A percentile compares a stretch with the other conserved stretches of the same genome.
Evolutionary conservation across 2,329 filamentous ascomycete species (phyloP).

Genomic region (Herpotrichia juniperi): DNA sequence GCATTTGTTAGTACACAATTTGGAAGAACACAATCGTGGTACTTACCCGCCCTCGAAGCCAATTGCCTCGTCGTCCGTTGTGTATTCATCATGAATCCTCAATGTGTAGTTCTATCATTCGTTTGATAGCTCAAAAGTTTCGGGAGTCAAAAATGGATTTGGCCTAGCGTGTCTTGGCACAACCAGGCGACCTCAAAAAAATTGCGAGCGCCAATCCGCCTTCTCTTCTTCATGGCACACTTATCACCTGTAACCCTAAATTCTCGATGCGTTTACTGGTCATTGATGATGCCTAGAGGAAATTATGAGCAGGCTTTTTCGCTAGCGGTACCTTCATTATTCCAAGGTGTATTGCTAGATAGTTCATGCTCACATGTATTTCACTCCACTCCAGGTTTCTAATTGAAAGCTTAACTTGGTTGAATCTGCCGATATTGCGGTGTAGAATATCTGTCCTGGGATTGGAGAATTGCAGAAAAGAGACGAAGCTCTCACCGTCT

Average conservation of each 20-base stretch:
- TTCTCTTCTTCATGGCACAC: conserved; percentile 67
- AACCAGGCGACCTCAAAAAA: conserved; percentile 16
- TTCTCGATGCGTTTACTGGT: conserved; percentile 72
- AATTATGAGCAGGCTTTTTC: conserved; percentile 83
- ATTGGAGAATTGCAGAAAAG: too few species aligned
- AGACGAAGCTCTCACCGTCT: too few species aligned
- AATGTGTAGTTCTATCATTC: too few species aligned
- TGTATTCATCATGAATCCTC: too few species aligned
- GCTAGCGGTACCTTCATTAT: conserved; percentile 89
- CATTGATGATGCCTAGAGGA: conserved; percentile 89
- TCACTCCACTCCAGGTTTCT: too few species aligned
- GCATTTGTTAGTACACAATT: conserved; percentile 32
- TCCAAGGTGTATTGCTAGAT: conserved; percentile 94
- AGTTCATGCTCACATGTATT: conserved; percentile 81
- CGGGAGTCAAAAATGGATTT: conserved; percentile 36
- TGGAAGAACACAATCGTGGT: conserved; percentile 7
- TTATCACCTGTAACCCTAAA: conserved; percentile 88
- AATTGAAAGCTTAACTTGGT: too few species aligned
- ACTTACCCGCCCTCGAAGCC: conserved; percentile 48
- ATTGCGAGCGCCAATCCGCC: conserved; percentile 13
- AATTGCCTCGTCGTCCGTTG: conserved; percentile 53
- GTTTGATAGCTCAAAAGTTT: conserved; percentile 40
- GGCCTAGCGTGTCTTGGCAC: conserved; percentile 31
- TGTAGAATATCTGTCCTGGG: too few species aligned
- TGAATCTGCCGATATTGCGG: too few species aligned